A percentile compares a stretch with the other conserved stretches of the same genome.
These are phyloP conservation scores for Cladosporium halotolerans DNA, from an alignment of 2,329 filamentous ascomycete genomes.

Conservation along the genomic window DNA sequence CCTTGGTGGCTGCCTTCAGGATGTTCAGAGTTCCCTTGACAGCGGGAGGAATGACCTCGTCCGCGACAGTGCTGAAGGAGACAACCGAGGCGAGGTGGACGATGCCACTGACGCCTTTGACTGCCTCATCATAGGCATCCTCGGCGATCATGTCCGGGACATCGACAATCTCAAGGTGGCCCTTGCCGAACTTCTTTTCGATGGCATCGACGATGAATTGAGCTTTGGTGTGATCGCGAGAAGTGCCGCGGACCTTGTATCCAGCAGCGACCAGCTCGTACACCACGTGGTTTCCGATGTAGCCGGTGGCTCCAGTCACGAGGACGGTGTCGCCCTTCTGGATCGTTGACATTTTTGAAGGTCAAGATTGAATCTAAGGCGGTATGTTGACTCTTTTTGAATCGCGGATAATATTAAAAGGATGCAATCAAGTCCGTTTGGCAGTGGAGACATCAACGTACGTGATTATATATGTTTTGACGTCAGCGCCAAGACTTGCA, in stretches of 20 bases:
- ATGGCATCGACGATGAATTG: slow-evolving; percentile 23
- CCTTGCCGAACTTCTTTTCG: slow-evolving; percentile 22
- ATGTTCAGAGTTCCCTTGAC: slow-evolving; percentile 32
- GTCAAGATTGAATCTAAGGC: not conserved
- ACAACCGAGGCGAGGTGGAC: slow-evolving; percentile 43
- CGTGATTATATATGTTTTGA: not conserved
- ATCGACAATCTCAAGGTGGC: slow-evolving; percentile 34
- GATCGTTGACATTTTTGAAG: slow-evolving; percentile 13
- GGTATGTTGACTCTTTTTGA: too few species aligned
- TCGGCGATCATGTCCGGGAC: slow-evolving; percentile 35
- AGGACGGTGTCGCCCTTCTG: slow-evolving; percentile 22
- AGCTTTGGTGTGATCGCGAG: slow-evolving; percentile 22
- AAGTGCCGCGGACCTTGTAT: slow-evolving; percentile 26
- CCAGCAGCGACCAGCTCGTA: slow-evolving; percentile 23
- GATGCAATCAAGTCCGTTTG: too few species aligned
- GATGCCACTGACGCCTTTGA: slow-evolving; percentile 38
- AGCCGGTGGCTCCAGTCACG: slow-evolving; percentile 26
- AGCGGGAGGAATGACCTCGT: slow-evolving; percentile 38
- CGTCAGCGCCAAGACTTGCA: slow-evolving; percentile 1
- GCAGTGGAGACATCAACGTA: too few species aligned
- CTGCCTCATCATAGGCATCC: slow-evolving; percentile 35
- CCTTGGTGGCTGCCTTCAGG: slow-evolving; percentile 36
- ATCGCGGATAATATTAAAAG: too few species aligned
- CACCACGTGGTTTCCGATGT: slow-evolving; percentile 23
- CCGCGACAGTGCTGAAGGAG: slow-evolving; percentile 34